These are phyloP conservation scores for Cladosporium oxysporum DNA, from an alignment of 2,329 filamentous ascomycete species.

Conservation along the genomic window DNA sequence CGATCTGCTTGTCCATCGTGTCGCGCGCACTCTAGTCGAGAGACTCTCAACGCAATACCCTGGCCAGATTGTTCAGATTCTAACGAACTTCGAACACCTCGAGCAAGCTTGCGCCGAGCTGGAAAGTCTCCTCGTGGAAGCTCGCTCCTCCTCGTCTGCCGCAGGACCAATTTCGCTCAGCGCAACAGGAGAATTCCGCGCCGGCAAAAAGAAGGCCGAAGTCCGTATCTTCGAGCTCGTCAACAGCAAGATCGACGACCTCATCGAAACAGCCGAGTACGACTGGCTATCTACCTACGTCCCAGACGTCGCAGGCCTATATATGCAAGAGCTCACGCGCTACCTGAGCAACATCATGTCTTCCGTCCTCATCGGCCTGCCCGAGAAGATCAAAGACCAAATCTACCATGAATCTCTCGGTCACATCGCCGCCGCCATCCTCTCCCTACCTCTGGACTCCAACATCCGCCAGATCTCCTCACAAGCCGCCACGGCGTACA, in stretches of 20 bases:
- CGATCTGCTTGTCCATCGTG: constrained; percentile 87
- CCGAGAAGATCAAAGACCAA: constrained; percentile 92
- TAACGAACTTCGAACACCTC: constrained; percentile 97
- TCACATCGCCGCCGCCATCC: constrained; percentile 69
- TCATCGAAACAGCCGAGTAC: constrained; percentile 96
- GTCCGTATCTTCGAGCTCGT: constrained; percentile 98
- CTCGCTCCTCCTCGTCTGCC: constrained; percentile 77
- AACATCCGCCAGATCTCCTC: constrained; percentile 85
- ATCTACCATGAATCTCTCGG: constrained; percentile 97
- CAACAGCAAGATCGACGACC: constrained; percentile 96
- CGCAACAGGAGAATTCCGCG: constrained; percentile 83
- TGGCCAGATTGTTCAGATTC: constrained; percentile 95
- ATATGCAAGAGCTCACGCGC: constrained; percentile 91
- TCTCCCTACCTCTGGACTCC: constrained; percentile 69
- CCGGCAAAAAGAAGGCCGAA: constrained; percentile 92
- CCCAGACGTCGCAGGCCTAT: constrained; percentile 77
- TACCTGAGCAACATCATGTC: constrained; percentile 97
- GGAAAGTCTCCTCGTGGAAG: constrained; percentile 80
- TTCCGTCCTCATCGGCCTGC: constrained; percentile 87
- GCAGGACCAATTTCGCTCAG: constrained; percentile 76
- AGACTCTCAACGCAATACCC: constrained; percentile 88
- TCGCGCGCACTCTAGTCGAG: constrained; percentile 87
- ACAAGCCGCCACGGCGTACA: constrained; percentile 77
- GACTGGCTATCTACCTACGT: constrained; percentile 73
- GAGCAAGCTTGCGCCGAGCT: constrained; percentile 89